A percentile compares a stretch with the other conserved stretches of the same genome.
phyloP scores from a whole-genome alignment of 257 asterid species.

The Datura wrightii region DNA sequence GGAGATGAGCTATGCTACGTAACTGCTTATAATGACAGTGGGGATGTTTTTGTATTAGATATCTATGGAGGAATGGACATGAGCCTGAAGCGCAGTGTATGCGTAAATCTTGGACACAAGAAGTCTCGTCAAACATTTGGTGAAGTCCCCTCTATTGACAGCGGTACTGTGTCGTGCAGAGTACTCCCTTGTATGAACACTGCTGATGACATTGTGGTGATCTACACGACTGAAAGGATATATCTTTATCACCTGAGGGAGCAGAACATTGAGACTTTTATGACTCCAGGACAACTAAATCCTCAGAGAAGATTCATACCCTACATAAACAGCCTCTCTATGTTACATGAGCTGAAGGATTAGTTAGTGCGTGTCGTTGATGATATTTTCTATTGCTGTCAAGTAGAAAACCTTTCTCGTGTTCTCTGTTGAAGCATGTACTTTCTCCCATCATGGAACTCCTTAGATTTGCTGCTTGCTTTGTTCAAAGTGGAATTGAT shows the following conservation, averaged over 20 bases:
- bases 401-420: not conserved
- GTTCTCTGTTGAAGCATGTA: too few species aligned
- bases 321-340: constrained; percentile 52
- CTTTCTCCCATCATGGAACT: not conserved
- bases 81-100: constrained; percentile 33
- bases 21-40: not conserved
- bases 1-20: constrained; percentile 54
- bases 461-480: not conserved
- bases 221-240: not conserved
- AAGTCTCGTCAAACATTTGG: not conserved
- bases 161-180: constrained; percentile 35
- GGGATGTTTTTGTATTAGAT: constrained; percentile 30
- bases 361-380: not conserved
- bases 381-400: not conserved
- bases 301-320: constrained; percentile 31
- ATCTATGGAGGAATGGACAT: constrained; percentile 44
- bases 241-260: not conserved
- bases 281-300: not conserved
- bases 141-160: constrained; percentile 40
- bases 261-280: not conserved
- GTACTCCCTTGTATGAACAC: not conserved
- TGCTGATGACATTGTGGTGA: not conserved
- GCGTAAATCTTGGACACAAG: constrained; percentile 25
- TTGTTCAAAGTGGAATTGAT: not conserved
- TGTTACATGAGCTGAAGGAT: constrained; percentile 30